Conservation (phyloP, 2,329 filamentous ascomycete species). For the Fusarium torreyae region DNA sequence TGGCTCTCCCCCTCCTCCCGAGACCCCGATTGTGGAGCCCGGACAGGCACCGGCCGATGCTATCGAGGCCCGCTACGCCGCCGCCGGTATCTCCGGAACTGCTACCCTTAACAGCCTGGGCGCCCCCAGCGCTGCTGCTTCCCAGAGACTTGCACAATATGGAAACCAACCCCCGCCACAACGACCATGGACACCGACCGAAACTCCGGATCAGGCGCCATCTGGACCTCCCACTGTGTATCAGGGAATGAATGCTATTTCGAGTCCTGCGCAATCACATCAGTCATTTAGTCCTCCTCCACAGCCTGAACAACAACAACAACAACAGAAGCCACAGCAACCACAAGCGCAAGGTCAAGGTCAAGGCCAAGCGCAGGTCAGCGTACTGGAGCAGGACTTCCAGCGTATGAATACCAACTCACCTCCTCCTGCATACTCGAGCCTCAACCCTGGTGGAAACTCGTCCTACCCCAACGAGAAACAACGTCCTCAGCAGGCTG, state of each 20-base stretch:
- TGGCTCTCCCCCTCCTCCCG: slow-evolving; percentile 94
- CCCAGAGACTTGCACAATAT: slow-evolving; percentile 87
- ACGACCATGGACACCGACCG: slow-evolving; percentile 94
- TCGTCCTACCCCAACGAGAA: slow-evolving; percentile 86
- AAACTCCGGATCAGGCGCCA: slow-evolving; percentile 86
- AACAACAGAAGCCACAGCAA: slow-evolving; percentile 32
- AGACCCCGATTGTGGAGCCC: slow-evolving; percentile 87
- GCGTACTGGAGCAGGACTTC: slow-evolving; percentile 88
- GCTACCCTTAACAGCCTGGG: slow-evolving; percentile 83
- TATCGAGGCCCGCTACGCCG: slow-evolving; percentile 92
- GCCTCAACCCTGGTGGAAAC: slow-evolving; percentile 70
- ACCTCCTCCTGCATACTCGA: slow-evolving; percentile 96
- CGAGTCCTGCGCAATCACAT: slow-evolving; percentile 62
- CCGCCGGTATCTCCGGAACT: slow-evolving; percentile 89
- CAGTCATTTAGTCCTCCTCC: slow-evolving; percentile 55
- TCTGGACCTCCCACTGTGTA: slow-evolving; percentile 94
- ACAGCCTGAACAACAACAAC: slow-evolving; percentile 54
- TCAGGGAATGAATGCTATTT: slow-evolving; percentile 83
- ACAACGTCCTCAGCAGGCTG: slow-evolving; percentile 63
- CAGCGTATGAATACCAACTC: slow-evolving; percentile 85
- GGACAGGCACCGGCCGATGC: slow-evolving; percentile 80
- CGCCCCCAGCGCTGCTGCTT: slow-evolving; percentile 81
- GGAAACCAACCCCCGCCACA: slow-evolving; percentile 59
- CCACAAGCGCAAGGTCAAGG: slow-evolving; percentile 58
- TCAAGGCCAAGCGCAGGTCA: slow-evolving; percentile 66